Percentiles rank a stretch among this genome's conserved stretches.
Conservation (phyloP, 75 land plant genomes). For the Isoetes taiwanensis region DNA sequence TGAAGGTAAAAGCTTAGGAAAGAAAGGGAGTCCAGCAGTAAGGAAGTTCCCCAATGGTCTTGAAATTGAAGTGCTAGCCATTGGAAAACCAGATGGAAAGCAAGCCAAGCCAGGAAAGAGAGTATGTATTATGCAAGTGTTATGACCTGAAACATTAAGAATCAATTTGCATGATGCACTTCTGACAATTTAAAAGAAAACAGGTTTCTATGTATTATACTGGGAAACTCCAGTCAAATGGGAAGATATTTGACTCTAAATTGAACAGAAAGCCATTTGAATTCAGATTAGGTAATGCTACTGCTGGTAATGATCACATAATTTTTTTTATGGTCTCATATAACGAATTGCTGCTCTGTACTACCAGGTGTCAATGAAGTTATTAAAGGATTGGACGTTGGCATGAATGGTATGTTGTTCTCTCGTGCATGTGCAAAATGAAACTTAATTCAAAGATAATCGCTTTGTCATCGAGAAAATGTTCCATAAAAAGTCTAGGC, state of each 20-base stretch:
- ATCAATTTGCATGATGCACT: background rate
- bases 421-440: background rate
- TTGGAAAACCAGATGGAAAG: slow-evolving; percentile 96
- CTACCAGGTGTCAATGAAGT: slow-evolving; percentile 70
- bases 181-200: background rate
- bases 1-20: slow-evolving; percentile 14
- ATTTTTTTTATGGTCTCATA: background rate
- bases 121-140: slow-evolving; percentile 16
- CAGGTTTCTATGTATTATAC: slow-evolving; percentile 69
- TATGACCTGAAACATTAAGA: background rate
- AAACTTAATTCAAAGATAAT: background rate
- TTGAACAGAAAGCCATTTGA: slow-evolving; percentile 58
- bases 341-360: background rate
- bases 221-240: slow-evolving; percentile 77
- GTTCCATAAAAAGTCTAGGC: too few species aligned
- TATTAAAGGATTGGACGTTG: slow-evolving; percentile 96
- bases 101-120: slow-evolving; percentile 63
- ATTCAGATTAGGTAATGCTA: slow-evolving; percentile 60
- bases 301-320: background rate
- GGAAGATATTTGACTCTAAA: slow-evolving; percentile 81
- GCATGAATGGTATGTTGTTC: slow-evolving; percentile 50
- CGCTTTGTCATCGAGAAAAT: too few species aligned
- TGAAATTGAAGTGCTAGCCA: slow-evolving; percentile 48
- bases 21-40: slow-evolving; percentile 16
- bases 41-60: slow-evolving; percentile 66